Percentiles rank a stretch among this genome's conserved stretches.
Evolutionary conservation across 345 rosid species (phyloP).

Genomic region (Carallia brachiata): DNA sequence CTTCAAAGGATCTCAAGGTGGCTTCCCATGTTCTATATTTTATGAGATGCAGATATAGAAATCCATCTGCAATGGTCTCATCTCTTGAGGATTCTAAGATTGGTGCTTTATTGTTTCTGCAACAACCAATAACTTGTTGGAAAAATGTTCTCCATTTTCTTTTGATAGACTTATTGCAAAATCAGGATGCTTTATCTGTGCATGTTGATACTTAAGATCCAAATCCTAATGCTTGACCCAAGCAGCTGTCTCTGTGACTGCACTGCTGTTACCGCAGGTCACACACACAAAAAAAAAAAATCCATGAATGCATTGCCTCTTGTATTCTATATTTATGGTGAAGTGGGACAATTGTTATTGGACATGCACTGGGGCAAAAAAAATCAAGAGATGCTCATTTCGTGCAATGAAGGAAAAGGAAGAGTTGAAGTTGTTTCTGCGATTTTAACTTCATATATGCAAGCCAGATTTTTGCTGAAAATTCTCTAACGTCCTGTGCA

Average conservation of each 20-base stretch:
- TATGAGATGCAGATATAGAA: neutral
- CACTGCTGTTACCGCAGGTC: no score
- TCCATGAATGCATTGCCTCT: no score
- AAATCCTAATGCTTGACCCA: no score
- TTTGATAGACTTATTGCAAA: no score
- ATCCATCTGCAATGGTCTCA: neutral
- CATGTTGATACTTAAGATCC: no score
- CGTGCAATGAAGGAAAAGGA: neutral
- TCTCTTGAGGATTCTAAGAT: neutral
- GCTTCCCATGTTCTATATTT: conserved; percentile 9
- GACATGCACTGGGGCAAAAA: neutral
- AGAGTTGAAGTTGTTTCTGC: neutral
- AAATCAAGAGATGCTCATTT: neutral
- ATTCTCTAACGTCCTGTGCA: conserved; percentile 13
- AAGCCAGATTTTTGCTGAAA: neutral
- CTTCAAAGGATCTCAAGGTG: conserved; percentile 83
- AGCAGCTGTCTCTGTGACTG: no score
- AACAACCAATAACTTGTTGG: neutral
- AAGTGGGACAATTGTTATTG: no score
- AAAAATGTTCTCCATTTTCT: neutral
- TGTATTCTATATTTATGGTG: no score
- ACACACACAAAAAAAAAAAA: no score
- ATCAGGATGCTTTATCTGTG: no score
- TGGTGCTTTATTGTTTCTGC: neutral
- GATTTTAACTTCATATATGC: neutral